Percentiles rank a stretch among this genome's conserved stretches.
Evolutionary conservation across 495 filamentous ascomycete genomes (phyloP).

Genomic region (Penicillium goetzii): DNA sequence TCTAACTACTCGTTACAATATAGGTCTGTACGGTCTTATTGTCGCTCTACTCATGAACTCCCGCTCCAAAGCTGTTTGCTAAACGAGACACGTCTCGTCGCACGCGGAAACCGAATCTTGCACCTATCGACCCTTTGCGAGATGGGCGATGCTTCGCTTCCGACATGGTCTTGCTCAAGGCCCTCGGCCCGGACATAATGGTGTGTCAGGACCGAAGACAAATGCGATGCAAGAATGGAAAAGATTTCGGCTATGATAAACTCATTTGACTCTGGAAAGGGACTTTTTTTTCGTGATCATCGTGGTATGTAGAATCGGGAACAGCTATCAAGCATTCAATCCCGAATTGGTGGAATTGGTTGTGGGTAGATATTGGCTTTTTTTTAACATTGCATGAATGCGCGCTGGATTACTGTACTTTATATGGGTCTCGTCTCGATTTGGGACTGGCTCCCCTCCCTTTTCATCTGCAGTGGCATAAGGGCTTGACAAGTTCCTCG

Average conservation of each 20-base stretch:
- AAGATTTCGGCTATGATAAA: constrained; percentile 30
- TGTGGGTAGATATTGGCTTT: constrained; percentile 40
- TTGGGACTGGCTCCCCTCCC: constrained; percentile 17
- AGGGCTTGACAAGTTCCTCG: constrained; percentile 17
- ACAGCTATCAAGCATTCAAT: constrained; percentile 15
- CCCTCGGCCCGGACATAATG: constrained; percentile 14
- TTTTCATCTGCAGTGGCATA: constrained; percentile 4
- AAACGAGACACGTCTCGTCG: constrained; percentile 27
- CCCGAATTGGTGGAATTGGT: constrained; percentile 24
- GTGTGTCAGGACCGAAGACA: constrained; percentile 15
- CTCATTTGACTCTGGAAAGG: constrained; percentile 27
- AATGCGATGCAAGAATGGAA: constrained; percentile 23
- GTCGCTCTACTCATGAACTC: constrained; percentile 99
- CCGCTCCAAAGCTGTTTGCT: constrained; percentile 45
- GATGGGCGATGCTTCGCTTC: constrained; percentile 14
- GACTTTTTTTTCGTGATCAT: constrained; percentile 23
- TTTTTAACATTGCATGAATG: constrained; percentile 39
- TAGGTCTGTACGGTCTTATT: constrained; percentile 96
- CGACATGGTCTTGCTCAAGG: constrained; percentile 15
- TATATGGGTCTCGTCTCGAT: constrained; percentile 33
- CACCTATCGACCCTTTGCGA: constrained; percentile 1
- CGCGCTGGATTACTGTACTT: constrained; percentile 40
- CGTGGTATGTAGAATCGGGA: constrained; percentile 33
- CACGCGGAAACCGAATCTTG: constrained; percentile 17
- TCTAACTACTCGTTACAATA: not conserved